Conservation (phyloP, 75 land plant species). For the Adiantum capillusveneris region DNA sequence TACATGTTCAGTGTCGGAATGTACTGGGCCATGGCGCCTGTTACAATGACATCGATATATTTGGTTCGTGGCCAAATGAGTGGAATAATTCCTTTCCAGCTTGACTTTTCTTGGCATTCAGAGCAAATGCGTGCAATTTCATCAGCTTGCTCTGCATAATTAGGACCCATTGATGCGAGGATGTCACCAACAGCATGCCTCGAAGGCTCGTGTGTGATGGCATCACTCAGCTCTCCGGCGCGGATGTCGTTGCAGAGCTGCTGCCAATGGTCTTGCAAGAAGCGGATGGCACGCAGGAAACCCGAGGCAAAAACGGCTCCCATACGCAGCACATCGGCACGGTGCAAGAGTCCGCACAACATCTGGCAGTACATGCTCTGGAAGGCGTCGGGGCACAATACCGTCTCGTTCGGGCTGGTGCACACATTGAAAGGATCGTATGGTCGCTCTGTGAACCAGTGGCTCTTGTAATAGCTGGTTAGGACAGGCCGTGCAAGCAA, state of each 20-base stretch:
- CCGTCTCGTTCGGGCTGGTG: slow-evolving; percentile 71
- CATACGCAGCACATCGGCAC: slow-evolving; percentile 47
- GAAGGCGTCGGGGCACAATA: slow-evolving; percentile 54
- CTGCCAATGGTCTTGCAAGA: slow-evolving; percentile 55
- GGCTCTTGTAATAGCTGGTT: slow-evolving; percentile 73
- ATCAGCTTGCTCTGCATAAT: too few relatives aligned
- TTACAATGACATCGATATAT: slow-evolving; percentile 60
- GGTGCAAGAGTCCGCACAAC: slow-evolving; percentile 58
- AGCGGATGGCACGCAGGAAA: slow-evolving; percentile 55
- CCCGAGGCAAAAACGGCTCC: slow-evolving; percentile 78
- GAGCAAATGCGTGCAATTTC: too few relatives aligned
- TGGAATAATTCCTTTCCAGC: slow-evolving; percentile 70
- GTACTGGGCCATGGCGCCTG: slow-evolving; percentile 85
- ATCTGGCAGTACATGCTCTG: slow-evolving; percentile 91
- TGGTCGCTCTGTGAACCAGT: slow-evolving; percentile 37
- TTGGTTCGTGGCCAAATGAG: slow-evolving; percentile 48
- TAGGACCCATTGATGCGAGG: too few relatives aligned
- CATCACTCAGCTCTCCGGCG: too few relatives aligned
- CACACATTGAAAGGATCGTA: slow-evolving; percentile 49
- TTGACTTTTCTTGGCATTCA: neutral
- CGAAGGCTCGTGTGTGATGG: too few relatives aligned
- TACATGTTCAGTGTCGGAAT: slow-evolving; percentile 48
- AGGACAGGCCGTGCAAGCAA: slow-evolving; percentile 61
- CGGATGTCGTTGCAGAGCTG: slow-evolving; percentile 53
- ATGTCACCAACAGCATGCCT: too few relatives aligned